Evolutionary conservation across 352 stramenopile genomes (phyloP), one percentile per base, ranked within the genome.

Genomic region (Phytophthora agathidicida): DNA sequence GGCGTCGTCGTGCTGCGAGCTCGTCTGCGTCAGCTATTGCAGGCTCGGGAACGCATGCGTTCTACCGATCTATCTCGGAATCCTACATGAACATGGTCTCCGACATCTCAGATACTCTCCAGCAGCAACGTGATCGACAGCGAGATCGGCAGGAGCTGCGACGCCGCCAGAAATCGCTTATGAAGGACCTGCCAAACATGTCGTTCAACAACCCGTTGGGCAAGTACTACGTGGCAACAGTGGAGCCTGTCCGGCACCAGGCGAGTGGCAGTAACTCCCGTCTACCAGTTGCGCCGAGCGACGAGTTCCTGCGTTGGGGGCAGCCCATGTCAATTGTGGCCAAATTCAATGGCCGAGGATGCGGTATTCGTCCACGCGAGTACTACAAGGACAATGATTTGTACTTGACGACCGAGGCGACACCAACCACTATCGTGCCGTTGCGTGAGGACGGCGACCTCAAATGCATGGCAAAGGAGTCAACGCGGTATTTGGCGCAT

Each of bases 121-220:
- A 82, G 42, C 64, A 69, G 30, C 55, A 80, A 54, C 71, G 75
- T 27, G 76, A 73, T 6, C 64, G 65, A 27, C 65, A 83, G 53
- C 73, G 75, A 3, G 76, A 82, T 11, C 70, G 70, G n/a, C 73
- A 76, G 35, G 71, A 86, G 28, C 26, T 88, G 19, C 69, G 78
- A 41, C 75, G 71, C 23, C 70, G 73, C 2, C 67, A 80, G 19
- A 78, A 80, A 35, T 53, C 73, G 30, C 47, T 90, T 8, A 80
- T 88, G 54, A 88, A 83, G 36, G 68, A 92, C 44, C 43, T 92
- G 49, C 83, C 83, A 3, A 92, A 92, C 59, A 92, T 92, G 80
- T 86, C 76, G 33, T 88, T 92, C 44, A 74, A 79, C 13, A 70
- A 76, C 37, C 65, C 62, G 1, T 36, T 73, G 38, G 80, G 80